phyloP scores from a whole-genome alignment of 176 grass and related monocot genomes.

The Cymbopogon citratus region DNA sequence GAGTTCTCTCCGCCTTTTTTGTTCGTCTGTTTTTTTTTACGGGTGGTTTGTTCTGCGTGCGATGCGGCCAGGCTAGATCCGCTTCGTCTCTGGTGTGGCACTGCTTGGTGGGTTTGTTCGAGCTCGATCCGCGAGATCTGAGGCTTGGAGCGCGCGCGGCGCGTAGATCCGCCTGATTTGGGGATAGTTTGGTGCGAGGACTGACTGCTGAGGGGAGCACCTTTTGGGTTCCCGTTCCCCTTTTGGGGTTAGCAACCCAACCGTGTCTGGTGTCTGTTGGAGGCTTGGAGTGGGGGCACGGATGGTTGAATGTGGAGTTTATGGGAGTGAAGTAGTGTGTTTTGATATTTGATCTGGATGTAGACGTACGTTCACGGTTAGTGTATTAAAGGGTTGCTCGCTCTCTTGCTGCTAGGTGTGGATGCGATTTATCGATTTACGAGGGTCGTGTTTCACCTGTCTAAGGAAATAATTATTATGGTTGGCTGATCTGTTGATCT shows the following conservation, averaged over 20 bases:
- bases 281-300: neutral
- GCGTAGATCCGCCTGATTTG: constrained; percentile 16
- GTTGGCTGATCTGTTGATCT: neutral
- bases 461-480: neutral
- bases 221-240: neutral
- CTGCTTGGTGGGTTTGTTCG: neutral
- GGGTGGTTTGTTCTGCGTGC: neutral
- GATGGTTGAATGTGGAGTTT: neutral
- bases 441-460: neutral
- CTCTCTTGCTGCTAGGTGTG: neutral
- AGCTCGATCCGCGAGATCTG: constrained; percentile 18
- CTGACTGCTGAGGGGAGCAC: neutral
- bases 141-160: neutral
- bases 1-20: neutral
- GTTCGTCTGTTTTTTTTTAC: neutral
- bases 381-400: neutral
- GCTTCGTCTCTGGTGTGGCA: neutral
- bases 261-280: neutral
- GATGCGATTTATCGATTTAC: neutral
- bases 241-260: neutral
- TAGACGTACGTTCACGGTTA: neutral
- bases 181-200: neutral
- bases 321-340: neutral
- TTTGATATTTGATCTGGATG: neutral
- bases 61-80: constrained; percentile 8